Percentiles rank a stretch among this genome's conserved stretches.
These are phyloP conservation scores for Colletotrichum truncatum DNA, from an alignment of 2,329 filamentous ascomycete genomes.

Conservation along the genomic window DNA sequence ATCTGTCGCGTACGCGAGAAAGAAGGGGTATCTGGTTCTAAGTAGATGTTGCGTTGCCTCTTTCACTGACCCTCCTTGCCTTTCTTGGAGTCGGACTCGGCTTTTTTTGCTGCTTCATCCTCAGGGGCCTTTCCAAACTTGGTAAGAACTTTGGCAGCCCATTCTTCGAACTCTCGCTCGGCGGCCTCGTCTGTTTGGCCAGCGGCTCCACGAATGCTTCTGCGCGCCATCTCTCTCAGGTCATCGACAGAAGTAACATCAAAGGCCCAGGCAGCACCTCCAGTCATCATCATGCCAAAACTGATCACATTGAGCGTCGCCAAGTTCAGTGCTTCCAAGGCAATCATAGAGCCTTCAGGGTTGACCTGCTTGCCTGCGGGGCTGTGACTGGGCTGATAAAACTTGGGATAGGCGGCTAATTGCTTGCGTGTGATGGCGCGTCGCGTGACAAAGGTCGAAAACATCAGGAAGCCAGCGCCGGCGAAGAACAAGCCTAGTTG, in stretches of 20 bases:
- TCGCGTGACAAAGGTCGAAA: conserved; percentile 77
- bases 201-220: conserved; percentile 44
- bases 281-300: conserved; percentile 77
- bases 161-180: conserved; percentile 69
- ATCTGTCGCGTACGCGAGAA: background rate
- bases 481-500: conserved; percentile 78
- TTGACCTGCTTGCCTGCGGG: conserved; percentile 47
- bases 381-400: conserved; percentile 73
- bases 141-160: conserved; percentile 68
- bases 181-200: conserved; percentile 56
- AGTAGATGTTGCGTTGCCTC: conserved; percentile 23
- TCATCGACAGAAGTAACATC: conserved; percentile 79
- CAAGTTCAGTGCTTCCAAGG: conserved; percentile 82
- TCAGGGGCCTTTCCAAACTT: conserved; percentile 48
- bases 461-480: conserved; percentile 78
- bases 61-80: conserved; percentile 24
- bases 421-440: conserved; percentile 74
- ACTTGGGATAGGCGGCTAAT: conserved; percentile 70
- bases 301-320: conserved; percentile 88
- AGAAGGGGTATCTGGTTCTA: conserved; percentile 1
- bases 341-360: conserved; percentile 75
- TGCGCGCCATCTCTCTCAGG: conserved; percentile 61
- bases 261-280: conserved; percentile 79
- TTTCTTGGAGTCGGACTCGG: conserved; percentile 17
- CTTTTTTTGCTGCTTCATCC: background rate